Evolutionary conservation across 139 green algal genomes (phyloP).

Genomic region (Chlorella sorokiniana): DNA sequence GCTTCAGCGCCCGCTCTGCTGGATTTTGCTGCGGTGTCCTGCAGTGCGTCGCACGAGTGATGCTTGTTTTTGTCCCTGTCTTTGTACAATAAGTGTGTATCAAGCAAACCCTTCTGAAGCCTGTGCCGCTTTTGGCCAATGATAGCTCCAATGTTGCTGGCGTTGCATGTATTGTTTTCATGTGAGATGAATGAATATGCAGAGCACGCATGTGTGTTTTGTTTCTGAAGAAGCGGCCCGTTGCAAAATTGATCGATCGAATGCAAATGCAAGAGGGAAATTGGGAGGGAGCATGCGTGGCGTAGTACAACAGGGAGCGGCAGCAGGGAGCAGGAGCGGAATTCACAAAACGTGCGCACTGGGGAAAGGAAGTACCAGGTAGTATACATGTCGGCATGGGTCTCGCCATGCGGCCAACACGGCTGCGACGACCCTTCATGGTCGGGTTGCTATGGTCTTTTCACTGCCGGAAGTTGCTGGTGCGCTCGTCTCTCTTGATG

Average conservation of each 20-base stretch:
- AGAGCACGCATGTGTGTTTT: neutral
- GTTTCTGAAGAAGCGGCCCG: neutral
- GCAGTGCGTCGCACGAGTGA: too few relatives aligned
- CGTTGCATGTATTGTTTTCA: neutral
- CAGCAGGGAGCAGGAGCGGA: neutral
- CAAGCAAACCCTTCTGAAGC: too few relatives aligned
- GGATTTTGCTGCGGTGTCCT: too few relatives aligned
- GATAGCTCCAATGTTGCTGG: neutral
- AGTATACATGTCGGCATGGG: neutral
- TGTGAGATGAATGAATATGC: neutral
- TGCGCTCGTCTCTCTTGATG: slow-evolving; percentile 17
- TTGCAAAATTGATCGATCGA: neutral
- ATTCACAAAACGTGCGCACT: neutral
- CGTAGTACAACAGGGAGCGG: neutral
- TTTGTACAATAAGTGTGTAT: too few relatives aligned
- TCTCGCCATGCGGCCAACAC: neutral
- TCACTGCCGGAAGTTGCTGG: neutral
- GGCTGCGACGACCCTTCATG: neutral
- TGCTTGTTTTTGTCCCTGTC: too few relatives aligned
- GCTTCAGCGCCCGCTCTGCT: neutral
- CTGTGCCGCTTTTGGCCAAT: too few relatives aligned
- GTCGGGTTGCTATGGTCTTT: neutral
- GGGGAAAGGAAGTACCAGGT: neutral
- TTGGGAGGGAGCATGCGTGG: neutral
- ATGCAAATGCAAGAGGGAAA: neutral